Conservation (phyloP, 352 stramenopile genomes). For the Phytopythium delawarense region DNA sequence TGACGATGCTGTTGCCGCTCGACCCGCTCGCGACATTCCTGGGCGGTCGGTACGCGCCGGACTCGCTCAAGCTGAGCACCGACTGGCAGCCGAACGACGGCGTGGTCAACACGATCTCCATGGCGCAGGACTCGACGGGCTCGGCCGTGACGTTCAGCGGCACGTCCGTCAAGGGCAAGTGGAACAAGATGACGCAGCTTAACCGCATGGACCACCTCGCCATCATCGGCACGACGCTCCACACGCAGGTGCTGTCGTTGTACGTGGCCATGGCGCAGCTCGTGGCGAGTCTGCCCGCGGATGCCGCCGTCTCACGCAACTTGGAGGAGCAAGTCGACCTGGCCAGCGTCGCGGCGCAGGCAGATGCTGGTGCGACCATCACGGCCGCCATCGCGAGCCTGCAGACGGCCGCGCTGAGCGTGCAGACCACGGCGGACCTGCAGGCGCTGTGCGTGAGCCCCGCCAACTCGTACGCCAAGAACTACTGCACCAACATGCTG, state of each 20-base stretch:
- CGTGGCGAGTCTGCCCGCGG: conserved; percentile 18
- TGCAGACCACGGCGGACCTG: conserved; percentile 30
- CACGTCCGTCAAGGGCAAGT: conserved; percentile 33
- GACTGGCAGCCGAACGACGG: conserved; percentile 47
- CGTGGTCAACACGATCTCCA: conserved; percentile 41
- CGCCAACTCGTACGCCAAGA: conserved; percentile 30
- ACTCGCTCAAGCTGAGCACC: conserved; percentile 24
- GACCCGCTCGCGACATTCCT: conserved; percentile 32
- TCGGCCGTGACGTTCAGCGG: conserved; percentile 20
- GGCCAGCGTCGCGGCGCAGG: conserved; percentile 1
- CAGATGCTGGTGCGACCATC: conserved; percentile 15
- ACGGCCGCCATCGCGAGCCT: conserved; percentile 24
- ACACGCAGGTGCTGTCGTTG: conserved; percentile 34
- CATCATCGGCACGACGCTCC: conserved; percentile 36
- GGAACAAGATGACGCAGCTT: conserved; percentile 47
- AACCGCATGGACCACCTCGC: conserved; percentile 42
- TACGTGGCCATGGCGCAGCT: conserved; percentile 29
- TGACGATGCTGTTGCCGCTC: conserved; percentile 45
- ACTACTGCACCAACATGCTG: conserved; percentile 34
- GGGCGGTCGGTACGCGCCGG: conserved; percentile 24
- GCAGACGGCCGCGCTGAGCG: conserved; percentile 18
- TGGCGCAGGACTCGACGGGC: conserved; percentile 29
- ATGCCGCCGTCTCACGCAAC: conserved; percentile 10
- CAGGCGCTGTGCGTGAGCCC: conserved; percentile 18
- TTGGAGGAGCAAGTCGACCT: conserved; percentile 1